Percentiles rank a stretch among this genome's conserved stretches.
Conservation (phyloP, 2,329 filamentous ascomycete genomes). For the Colletotrichum sp. region DNA sequence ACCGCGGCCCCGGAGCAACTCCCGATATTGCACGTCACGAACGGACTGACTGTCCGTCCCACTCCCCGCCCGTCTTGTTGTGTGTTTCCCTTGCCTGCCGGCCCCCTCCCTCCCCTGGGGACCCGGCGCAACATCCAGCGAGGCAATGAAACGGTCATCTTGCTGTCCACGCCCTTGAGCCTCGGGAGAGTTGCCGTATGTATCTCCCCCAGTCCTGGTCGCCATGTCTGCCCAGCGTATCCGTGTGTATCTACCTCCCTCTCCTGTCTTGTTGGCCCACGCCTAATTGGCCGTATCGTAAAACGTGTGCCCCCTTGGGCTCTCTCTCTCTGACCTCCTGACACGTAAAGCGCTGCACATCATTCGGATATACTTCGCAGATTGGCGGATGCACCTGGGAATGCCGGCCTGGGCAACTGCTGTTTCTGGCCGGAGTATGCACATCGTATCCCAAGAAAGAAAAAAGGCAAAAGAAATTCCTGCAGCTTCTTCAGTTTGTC, state of each 20-base stretch:
- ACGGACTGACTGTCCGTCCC: neutral
- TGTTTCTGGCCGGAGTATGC: neutral
- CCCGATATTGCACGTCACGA: neutral
- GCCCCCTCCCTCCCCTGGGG: neutral
- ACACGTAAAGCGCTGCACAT: neutral
- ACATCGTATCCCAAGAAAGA: neutral
- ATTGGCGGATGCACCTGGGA: neutral
- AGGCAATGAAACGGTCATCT: slow-evolving; percentile 2
- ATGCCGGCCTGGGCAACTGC: neutral
- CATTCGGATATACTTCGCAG: neutral
- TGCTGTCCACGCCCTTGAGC: neutral
- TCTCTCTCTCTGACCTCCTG: neutral
- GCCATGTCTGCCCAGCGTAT: neutral
- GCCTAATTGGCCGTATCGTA: neutral
- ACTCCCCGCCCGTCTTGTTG: neutral
- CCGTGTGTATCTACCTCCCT: neutral
- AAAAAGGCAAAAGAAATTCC: neutral
- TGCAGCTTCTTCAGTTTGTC: neutral
- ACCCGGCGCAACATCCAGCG: neutral
- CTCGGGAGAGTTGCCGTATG: neutral
- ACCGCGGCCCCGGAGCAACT: neutral
- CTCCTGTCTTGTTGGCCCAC: neutral
- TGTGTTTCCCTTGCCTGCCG: neutral
- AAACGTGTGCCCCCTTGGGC: neutral
- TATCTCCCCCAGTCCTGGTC: neutral